Conservation (phyloP, 2,329 filamentous ascomycete species). For the Magnaporthiopsis poae region DNA sequence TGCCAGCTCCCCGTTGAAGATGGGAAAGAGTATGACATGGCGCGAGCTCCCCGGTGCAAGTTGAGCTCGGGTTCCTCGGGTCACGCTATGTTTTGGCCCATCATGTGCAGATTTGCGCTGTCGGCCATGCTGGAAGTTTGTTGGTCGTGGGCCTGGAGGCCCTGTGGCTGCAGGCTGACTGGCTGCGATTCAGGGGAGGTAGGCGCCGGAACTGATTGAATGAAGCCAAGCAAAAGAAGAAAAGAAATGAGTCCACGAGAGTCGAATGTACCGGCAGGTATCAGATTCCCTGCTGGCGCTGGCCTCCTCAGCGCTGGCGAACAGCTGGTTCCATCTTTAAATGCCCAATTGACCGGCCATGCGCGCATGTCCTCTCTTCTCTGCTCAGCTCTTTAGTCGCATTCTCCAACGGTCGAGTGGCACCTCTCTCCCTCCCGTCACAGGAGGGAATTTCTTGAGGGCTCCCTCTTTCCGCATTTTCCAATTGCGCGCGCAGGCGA, state of each 20-base stretch:
- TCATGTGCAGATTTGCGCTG: not conserved
- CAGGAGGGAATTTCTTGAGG: slow-evolving; percentile 6
- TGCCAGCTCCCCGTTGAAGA: not conserved
- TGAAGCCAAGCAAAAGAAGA: not conserved
- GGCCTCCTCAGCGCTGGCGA: not conserved
- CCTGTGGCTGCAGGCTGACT: not conserved
- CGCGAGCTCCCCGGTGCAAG: not conserved
- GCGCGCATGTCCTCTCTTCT: not conserved
- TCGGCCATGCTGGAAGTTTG: not conserved
- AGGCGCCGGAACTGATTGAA: not conserved
- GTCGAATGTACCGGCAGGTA: not conserved
- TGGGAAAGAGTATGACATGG: not conserved
- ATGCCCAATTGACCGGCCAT: not conserved
- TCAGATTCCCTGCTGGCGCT: not conserved
- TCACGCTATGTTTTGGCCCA: not conserved
- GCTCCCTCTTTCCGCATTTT: not conserved
- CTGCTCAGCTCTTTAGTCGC: not conserved
- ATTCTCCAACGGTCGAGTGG: slow-evolving; percentile 1
- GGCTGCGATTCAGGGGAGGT: not conserved
- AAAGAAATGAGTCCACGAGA: not conserved
- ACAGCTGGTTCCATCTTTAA: not conserved
- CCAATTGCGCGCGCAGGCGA: slow-evolving; percentile 2
- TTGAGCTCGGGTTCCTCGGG: not conserved
- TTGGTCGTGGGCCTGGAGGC: not conserved
- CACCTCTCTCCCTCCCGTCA: slow-evolving; percentile 4